Evolutionary conservation across 2,329 filamentous ascomycete species (phyloP), one percentile per base, ranked within the genome.

Genomic region (Neonectria hederae): DNA sequence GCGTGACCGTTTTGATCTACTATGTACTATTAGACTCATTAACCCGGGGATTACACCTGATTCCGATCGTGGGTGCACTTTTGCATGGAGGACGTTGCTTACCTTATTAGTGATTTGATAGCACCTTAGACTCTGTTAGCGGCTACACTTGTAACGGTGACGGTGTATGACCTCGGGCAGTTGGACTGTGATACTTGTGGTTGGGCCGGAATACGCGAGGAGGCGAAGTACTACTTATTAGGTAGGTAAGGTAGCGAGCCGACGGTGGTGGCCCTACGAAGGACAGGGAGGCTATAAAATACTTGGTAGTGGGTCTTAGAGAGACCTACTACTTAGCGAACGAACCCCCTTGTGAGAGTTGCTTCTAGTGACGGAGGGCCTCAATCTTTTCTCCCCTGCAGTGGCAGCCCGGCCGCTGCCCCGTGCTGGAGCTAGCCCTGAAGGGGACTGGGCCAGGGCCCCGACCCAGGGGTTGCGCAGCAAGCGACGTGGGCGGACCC

Each of bases 401-500:
- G 17, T 19, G n/a, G n/a, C n/a, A n/a, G n/a, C n/a, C 48, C 55
- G 56, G 62, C 54, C 40, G 45, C 51, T 65, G 55, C 35, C 59
- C 61, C 56, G 28, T 53, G 57, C 55, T 35, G 43, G 10, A 14
- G 40, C 62, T 53, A 64, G 51, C 17, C 62, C 38, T 4, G 10
- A 52, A 52, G 17, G 14, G 19, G 56, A 24, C 38, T 55, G 30
- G 62, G 32, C 28, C 57, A 61, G 56, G 40, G 56, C 46, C 42
- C 56, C 56, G 52, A 45, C 35, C 43, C 62, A 46, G 56, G 56
- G 56, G 42, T 28, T 45, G 35, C n/a, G 38, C 21, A 38, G 56
- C 40, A 63, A 58, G 54, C 55, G 52, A 49, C 61, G 35, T 38
- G 60, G 54, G 48, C 59, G 62, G 59, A 64, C 61, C 64, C 62